Base-by-base conservation (phyloP, 441 rosid genomes). In the Populus hybrid region DNA sequence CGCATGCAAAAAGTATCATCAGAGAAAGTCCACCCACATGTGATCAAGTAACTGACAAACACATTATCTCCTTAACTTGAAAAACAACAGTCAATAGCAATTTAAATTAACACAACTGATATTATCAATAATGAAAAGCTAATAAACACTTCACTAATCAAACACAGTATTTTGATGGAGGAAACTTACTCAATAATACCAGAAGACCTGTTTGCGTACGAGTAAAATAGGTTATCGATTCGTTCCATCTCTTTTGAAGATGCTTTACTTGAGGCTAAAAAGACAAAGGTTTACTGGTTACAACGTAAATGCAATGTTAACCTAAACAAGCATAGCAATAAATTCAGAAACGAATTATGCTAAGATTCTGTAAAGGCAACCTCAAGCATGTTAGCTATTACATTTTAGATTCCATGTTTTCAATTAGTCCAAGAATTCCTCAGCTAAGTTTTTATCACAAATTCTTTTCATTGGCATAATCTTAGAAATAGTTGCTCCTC, bases 231-330 rank as follows among this genome's bases (percentile, higher is more conserved):
- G 79, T 83, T 88, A 83, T 95, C 97, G 10, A 91, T 92, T 83
- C 98, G 89, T 76, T 94, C 98, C 93, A 94, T 90, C 89, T 94
- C 99, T 83, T 91, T 94, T 24, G 92, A 89, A 82, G 90, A 88
- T 70, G 97, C 92, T 88, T 87, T 94, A 77, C 95, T 89, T 75
- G 98, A 86, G 76, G 94, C 98, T 92, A 87, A 75, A 84, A 24
- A 79, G 67, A 76, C 14, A 21, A 24, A 36, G 69, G 53, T 50
- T 67, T 69, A 10, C 28, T 19, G 67, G 68, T 71, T 40, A 53
- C 67, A 76, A 70, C 53, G 30, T 50, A 50, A 70, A 57, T 57
- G 67, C 24, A 32, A 68, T 8, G 57, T 65, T 61, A 9, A 21
- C 70, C 38, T 28, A 30, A 2, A 67, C 32, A 6, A 67, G 36